phyloP scores from a whole-genome alignment of 2,329 filamentous ascomycete genomes.

The Ascochyta viciae-villosae region DNA sequence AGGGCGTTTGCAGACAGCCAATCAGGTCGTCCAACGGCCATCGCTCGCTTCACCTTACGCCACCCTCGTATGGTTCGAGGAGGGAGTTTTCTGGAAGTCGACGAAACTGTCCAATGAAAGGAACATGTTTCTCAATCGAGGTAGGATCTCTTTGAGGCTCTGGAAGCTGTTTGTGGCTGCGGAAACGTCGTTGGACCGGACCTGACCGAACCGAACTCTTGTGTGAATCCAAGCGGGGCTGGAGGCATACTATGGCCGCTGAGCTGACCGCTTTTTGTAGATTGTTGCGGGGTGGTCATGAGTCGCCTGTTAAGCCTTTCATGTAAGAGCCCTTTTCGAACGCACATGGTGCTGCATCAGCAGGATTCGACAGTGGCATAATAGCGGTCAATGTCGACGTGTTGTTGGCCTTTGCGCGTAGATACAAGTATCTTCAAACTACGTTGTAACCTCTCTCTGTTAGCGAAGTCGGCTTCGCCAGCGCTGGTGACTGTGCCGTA shows the following conservation, averaged over 20 bases:
- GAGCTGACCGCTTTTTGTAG: conserved; percentile 7
- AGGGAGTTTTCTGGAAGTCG: conserved; percentile 11
- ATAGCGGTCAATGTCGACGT: too few relatives aligned
- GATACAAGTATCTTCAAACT: not conserved
- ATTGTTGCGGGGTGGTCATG: not conserved
- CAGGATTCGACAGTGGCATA: too few relatives aligned
- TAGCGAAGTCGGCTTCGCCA: not conserved
- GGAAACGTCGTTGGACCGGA: conserved; percentile 23
- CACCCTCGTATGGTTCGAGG: conserved; percentile 15
- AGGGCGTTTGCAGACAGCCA: conserved; percentile 21
- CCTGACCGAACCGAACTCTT: conserved; percentile 16
- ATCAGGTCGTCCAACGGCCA: conserved; percentile 13
- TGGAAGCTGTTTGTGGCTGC: not conserved
- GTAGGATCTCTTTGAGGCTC: conserved; percentile 8
- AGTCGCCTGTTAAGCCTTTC: too few relatives aligned
- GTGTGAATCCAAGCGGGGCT: not conserved
- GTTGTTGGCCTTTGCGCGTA: too few relatives aligned
- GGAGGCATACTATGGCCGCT: not conserved
- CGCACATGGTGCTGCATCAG: too few relatives aligned
- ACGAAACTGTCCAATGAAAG: not conserved
- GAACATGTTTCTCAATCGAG: not conserved
- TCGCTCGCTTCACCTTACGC: conserved; percentile 18
- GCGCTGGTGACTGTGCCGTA: not conserved
- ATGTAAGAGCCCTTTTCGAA: too few relatives aligned
- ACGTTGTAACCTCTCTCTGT: not conserved